Percentiles rank a stretch among this genome's conserved stretches.
Evolutionary conservation across 176 grass and related monocot species (phyloP).

Genomic region (Puya raimondii): DNA sequence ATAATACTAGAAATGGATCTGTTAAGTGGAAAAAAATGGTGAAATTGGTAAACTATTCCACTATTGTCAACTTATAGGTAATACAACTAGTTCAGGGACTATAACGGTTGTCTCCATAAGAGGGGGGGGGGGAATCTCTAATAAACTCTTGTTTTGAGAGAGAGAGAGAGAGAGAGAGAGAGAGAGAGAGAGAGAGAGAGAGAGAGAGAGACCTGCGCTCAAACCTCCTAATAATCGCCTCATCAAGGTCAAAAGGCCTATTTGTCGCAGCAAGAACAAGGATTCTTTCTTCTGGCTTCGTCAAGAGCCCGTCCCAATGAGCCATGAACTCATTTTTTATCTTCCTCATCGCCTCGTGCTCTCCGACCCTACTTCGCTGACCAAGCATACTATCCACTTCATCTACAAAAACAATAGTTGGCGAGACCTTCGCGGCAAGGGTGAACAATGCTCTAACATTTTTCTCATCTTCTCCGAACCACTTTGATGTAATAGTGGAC

Average conservation of each 20-base stretch:
- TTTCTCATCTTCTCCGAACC: slow-evolving; percentile 88
- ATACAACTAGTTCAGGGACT: no score
- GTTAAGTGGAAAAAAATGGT: no score
- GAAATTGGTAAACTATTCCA: no score
- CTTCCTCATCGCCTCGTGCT: slow-evolving; percentile 85
- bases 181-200: slow-evolving; percentile 2
- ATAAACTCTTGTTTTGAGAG: no score
- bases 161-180: no score
- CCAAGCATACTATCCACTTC: slow-evolving; percentile 87
- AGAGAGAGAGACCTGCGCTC: slow-evolving; percentile 54
- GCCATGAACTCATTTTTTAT: slow-evolving; percentile 89
- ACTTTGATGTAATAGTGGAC: slow-evolving; percentile 78
- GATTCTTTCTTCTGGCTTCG: slow-evolving; percentile 51
- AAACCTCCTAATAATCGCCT: slow-evolving; percentile 80
- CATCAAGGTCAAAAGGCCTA: slow-evolving; percentile 74
- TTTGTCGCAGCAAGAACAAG: slow-evolving; percentile 80
- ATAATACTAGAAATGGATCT: no score
- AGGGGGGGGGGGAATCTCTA: no score
- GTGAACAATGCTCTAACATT: slow-evolving; percentile 74
- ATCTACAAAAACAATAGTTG: slow-evolving; percentile 75
- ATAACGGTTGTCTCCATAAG: no score
- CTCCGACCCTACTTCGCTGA: slow-evolving; percentile 65
- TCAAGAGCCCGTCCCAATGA: slow-evolving; percentile 72
- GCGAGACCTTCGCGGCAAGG: slow-evolving; percentile 65
- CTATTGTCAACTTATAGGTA: no score